phyloP scores from a whole-genome alignment of 139 green algal genomes.

The Asterochloris erici region DNA sequence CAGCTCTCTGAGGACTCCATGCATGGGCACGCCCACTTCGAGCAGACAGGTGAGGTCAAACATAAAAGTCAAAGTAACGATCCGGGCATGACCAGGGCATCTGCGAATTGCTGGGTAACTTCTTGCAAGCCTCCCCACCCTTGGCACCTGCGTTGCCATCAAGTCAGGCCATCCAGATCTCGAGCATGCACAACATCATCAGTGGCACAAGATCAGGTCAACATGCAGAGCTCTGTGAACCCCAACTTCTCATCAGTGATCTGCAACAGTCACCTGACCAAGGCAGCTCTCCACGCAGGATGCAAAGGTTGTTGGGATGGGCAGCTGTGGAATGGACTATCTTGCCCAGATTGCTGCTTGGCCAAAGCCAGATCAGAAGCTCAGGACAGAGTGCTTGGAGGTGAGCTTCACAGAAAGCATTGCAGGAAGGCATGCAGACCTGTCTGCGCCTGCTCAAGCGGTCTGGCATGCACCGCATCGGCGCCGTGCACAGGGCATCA shows the following conservation, averaged over 20 bases:
- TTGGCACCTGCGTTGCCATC: too few species aligned
- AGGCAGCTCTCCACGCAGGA: neutral
- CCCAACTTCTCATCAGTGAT: neutral
- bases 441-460: neutral
- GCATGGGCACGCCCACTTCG: too few species aligned
- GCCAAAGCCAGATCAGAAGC: constrained; percentile 88
- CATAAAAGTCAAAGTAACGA: too few species aligned
- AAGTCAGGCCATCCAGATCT: too few species aligned
- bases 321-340: constrained; percentile 84
- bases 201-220: too few species aligned
- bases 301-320: constrained; percentile 73
- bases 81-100: too few species aligned
- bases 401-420: constrained; percentile 21
- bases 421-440: neutral
- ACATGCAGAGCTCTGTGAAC: neutral
- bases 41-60: too few species aligned
- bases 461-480: neutral
- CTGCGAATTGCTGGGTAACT: too few species aligned
- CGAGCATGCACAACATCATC: too few species aligned
- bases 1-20: too few species aligned
- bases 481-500: neutral
- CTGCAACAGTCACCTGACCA: neutral
- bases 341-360: constrained; percentile 79
- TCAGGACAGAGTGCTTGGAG: constrained; percentile 83
- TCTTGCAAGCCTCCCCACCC: too few species aligned